Evolutionary conservation across 805 yeast genomes (phyloP), one percentile per base, ranked within the genome.

Genomic region (Yarrowia sp.): DNA sequence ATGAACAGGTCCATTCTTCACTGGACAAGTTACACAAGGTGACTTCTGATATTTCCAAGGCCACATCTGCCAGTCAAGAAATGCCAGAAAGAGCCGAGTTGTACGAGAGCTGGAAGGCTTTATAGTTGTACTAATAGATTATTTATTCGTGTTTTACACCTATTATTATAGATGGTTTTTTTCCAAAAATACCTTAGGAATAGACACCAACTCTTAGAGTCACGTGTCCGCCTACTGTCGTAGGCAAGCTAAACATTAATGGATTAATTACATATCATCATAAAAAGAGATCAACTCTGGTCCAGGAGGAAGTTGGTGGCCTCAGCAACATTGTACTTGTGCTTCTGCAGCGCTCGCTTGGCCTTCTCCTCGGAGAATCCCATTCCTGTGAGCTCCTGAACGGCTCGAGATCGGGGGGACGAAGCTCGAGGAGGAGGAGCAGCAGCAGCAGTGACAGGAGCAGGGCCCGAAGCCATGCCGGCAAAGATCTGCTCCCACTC

Each of bases 401-500:
- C 79, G 1, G 93, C 89, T 65, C 82, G 71, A 2, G 82, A 78
- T 26, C 82, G 80, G 24, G 85, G 85, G 10, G 67, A 28, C 3
- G 43, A 38, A 3, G 56, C 52, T 43, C 49, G 65, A 11, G 66
- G 49, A 17, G 71, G 70, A 41, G 65, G 44, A 6, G 63, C 26
- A 30, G 68, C 36, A 14, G 67, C 67, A 21, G 28, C 28, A 67
- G 43, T 17, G 69, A 32, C 52, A 24, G 66, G 33, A n/a, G 64
- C 67, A 16, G 65, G 58, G 68, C 62, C 38, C 74, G 76, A 68
- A 17, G 93, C 92, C 73, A 90, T 89, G 0, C 96, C 96, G 3
- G 96, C 93, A 78, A 92, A 92, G 26, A 92, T 82, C 76, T 90
- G 92, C 71, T 92, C 97, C 98, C 98, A 92, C 74, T 92, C 98